Base-by-base conservation (phyloP, 2,329 filamentous ascomycete species). In the Apiospora saccharicola region DNA sequence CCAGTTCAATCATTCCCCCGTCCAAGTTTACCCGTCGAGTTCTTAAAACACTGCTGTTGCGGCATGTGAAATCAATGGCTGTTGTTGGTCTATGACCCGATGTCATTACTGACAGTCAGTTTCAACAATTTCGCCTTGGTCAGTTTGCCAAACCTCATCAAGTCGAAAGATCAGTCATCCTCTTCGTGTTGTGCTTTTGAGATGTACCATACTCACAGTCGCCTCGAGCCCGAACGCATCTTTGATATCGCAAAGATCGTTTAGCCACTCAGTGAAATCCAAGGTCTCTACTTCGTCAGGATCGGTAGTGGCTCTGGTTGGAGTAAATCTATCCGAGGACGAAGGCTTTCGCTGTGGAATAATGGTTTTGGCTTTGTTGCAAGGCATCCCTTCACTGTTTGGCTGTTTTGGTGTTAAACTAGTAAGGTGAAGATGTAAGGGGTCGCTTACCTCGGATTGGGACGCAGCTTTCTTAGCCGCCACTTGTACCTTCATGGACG, bases 281-380 rank as follows among this genome's bases (percentile, higher is more conserved):
- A 67, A 43, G 16, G n/a, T 12, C 30, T 4, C 16, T 8, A 14
- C 19, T 41, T 7, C 1, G 16, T 67, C 61, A 10, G 34, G 5
- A 41, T 67, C 34, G 34, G 13, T 16, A 24, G 5, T 26, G 24
- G 24, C 49, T 13, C 12, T 4, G 12, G 10, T 14, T 22, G 51
- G 14, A 7, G 26, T 19, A 30, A 19, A 16, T 12, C 49, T 24
- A 19, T 34, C 14, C 19, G 14, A 19, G 2, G 51, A 14, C 14
- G 51, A 16, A 19, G 14, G 26, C 26, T 14, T 8, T 30, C 13
- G 12, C 4, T 34, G 14, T 13, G 26, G 5, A 8, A 26, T 19
- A 3, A 19, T 19, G 6, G 5, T 30, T 0, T 12, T 14, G n/a
- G 24, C 3, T 1, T 10, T 16, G 24, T 2, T 4, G 2, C 13